Base-by-base conservation (phyloP, 1,284 basidiomycete species). In the Neolentinus lepideus region DNA sequence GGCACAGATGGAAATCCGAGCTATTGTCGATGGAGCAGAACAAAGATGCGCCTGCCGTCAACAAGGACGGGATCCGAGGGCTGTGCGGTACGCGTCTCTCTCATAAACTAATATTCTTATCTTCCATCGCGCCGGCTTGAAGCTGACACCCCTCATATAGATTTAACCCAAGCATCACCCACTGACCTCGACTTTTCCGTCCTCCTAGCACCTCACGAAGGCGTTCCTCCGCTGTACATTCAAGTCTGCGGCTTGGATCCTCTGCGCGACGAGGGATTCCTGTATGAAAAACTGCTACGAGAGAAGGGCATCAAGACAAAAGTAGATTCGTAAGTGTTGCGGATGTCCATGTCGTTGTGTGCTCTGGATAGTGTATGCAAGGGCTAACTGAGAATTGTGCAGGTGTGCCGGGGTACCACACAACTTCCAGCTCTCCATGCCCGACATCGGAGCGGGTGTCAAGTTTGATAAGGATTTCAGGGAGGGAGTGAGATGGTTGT, bases 241-340 rank as follows among this genome's bases (percentile, higher is more conserved):
- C 63, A 64, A 48, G 52, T 63, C 21, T 59, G 58, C 22, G 61
- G 62, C 1, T 50, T 61, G 21, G 62, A 66, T 48, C 58, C 59
- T 19, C 56, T 67, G 36, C 61, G 62, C 11, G 64, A 64, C 38
- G 65, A 64, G 16, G 58, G 58, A 0, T 54, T 66, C 21, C 51
- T 63, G n/a, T 67, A 66, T 51, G 60, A 52, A 9, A 56, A 56
- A 12, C 38, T 60, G 25, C 36, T 64, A 11, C 52, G 57, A 19
- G 61, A 59, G 27, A 56, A 52, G 8, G 58, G 57, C 11, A 55
- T 61, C 2, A 54, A 36, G 31, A 61, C 60, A 1, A 54, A 57
- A 53, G 52, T 63, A 2, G 59, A 64, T n/a, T 53, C 62, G 61
- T 64, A 12, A 31, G 63, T 31, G n/a, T n/a, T n/a, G n/a, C n/a